Base-by-base conservation (phyloP, 2,329 filamentous ascomycete genomes). In the Coleophoma crateriformis region DNA sequence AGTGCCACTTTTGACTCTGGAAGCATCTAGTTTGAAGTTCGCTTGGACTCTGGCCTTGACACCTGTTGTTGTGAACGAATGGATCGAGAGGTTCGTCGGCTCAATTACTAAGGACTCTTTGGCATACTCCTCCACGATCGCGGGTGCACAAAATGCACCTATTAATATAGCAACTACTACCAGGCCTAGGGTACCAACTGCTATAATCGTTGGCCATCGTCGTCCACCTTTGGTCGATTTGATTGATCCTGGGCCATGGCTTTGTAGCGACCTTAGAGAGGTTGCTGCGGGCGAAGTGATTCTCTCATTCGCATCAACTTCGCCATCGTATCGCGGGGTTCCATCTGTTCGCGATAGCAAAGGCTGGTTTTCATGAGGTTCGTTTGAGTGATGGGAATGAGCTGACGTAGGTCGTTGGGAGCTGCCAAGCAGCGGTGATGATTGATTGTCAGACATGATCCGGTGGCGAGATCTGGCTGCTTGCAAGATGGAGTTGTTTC, bases 51-150 rank as follows among this genome's bases (percentile, higher is more conserved):
- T 84, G 33, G 89, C 87, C 53, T 79, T 81, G 8, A 96, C 80
- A 12, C 94, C 92, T 51, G 84, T 77, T 7, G 81, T 64, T 0
- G 90, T 96, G 57, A 96, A 87, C 2, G 87, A 89, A 61, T 94
- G 87, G 52, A 99, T 83, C 2, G 90, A 90, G 17, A 99, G 70
- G 57, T 85, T 87, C 6, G 86, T 90, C 2, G 94, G 89, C 63
- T 91, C 82, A 57, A 99, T 80, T 15, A 92, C 82, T 20, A 85
- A 77, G 3, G 91, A 89, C 66, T 91, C 77, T 68, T 92, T 86
- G 45, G 87, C 88, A 68, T 99, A 99, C 64, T 89, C 80, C 68
- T 95, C 83, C 11, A 95, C 81, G 7, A 85, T 81, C 14, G 86
- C 83, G 2, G 92, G 91, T 0, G 87, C 81, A 48, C 95, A 79